Conservation (phyloP, 805 yeast genomes). For the Barnettozyma californica region DNA sequence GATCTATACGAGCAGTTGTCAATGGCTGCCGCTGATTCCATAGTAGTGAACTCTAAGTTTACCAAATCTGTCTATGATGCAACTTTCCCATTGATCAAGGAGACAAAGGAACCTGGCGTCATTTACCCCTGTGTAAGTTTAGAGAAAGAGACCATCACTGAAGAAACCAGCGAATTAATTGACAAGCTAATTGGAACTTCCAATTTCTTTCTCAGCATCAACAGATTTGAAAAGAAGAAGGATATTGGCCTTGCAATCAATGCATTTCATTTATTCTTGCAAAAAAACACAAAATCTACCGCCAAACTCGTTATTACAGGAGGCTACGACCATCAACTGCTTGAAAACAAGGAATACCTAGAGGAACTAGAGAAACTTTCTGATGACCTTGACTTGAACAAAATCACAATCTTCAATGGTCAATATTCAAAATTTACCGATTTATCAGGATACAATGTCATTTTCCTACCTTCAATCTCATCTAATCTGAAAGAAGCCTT, state of each 20-base stretch:
- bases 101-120: slow-evolving; percentile 27
- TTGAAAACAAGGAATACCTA: slow-evolving; percentile 72
- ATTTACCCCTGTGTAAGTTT: slow-evolving; percentile 63
- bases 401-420: slow-evolving; percentile 36
- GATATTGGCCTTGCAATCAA: slow-evolving; percentile 72
- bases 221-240: slow-evolving; percentile 86
- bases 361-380: slow-evolving; percentile 51
- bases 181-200: slow-evolving; percentile 18
- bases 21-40: slow-evolving; percentile 66
- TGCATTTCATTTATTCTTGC: slow-evolving; percentile 48
- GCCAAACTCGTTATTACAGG: slow-evolving; percentile 74
- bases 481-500: slow-evolving; percentile 59
- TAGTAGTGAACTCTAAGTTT: slow-evolving; percentile 85
- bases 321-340: slow-evolving; percentile 76
- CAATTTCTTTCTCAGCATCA: slow-evolving; percentile 62
- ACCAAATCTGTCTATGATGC: slow-evolving; percentile 64
- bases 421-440: slow-evolving; percentile 21
- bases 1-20: slow-evolving; percentile 80
- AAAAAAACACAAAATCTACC: slow-evolving; percentile 19
- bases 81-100: slow-evolving; percentile 46
- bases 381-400: slow-evolving; percentile 37
- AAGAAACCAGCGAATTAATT: slow-evolving; percentile 13
- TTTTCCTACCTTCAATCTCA: slow-evolving; percentile 79
- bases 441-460: slow-evolving; percentile 36
- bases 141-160: slow-evolving; percentile 26